Evolutionary conservation across 305 asterid genomes (phyloP).

Genomic region (Fraxinus latifolia): DNA sequence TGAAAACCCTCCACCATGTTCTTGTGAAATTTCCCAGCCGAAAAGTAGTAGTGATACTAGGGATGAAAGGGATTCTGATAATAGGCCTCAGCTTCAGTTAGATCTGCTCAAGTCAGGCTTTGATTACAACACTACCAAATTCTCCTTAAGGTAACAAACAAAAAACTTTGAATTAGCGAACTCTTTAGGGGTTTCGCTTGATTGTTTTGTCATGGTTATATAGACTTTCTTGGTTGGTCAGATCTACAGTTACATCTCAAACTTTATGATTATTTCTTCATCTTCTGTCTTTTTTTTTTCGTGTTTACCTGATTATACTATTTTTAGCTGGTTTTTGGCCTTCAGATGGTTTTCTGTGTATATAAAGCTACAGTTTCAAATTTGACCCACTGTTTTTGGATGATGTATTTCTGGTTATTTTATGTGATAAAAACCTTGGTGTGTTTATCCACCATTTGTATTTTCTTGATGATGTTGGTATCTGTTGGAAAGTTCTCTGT

Average conservation of each 20-base stretch:
- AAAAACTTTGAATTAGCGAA: not conserved
- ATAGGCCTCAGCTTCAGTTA: constrained; percentile 37
- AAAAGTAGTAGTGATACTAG: constrained; percentile 29
- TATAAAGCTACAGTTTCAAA: constrained; percentile 19
- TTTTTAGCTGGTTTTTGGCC: constrained; percentile 26
- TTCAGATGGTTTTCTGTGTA: constrained; percentile 24
- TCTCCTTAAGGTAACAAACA: constrained; percentile 76
- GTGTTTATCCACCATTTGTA: constrained; percentile 12
- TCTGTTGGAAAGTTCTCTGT: constrained; percentile 25
- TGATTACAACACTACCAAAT: constrained; percentile 32
- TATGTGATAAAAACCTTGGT: constrained; percentile 30
- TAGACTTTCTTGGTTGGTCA: constrained; percentile 35
- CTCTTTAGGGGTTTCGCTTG: not conserved
- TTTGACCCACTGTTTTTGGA: constrained; percentile 25
- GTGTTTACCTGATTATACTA: constrained; percentile 25
- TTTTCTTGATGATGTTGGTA: not conserved
- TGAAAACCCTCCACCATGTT: constrained; percentile 71
- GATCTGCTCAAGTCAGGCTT: constrained; percentile 49
- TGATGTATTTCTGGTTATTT: constrained; percentile 41
- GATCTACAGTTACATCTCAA: constrained; percentile 35
- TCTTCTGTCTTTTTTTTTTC: constrained; percentile 9
- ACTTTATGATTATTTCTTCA: constrained; percentile 12
- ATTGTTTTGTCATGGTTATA: not conserved
- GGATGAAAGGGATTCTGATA: constrained; percentile 51
- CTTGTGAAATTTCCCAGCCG: constrained; percentile 49